Evolutionary conservation across 1,284 basidiomycete species (phyloP).

Genomic region (Ceratobasidium sp.): DNA sequence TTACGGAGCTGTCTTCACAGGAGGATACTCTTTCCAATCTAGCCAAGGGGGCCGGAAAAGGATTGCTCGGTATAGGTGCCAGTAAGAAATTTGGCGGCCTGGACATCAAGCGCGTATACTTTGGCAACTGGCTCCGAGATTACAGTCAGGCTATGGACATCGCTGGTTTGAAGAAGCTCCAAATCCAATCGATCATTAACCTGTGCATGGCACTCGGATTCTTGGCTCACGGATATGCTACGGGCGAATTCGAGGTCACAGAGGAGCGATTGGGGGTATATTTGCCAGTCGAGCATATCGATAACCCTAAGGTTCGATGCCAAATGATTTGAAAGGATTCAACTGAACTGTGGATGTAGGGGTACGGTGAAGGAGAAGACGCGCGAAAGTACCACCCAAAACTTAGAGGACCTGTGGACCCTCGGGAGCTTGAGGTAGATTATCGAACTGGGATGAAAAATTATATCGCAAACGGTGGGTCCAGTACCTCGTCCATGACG

Average conservation of each 20-base stretch:
- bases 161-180: constrained; percentile 80
- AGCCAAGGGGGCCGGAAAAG: constrained; percentile 71
- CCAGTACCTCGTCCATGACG: background rate
- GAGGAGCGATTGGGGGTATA: constrained; percentile 88
- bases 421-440: constrained; percentile 88
- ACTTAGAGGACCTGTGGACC: constrained; percentile 79
- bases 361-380: constrained; percentile 89
- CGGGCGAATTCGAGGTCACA: constrained; percentile 91
- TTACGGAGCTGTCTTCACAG: constrained; percentile 56
- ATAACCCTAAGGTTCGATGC: constrained; percentile 72
- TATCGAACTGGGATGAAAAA: constrained; percentile 94
- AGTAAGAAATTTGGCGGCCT: constrained; percentile 79
- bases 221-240: constrained; percentile 87
- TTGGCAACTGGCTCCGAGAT: constrained; percentile 81
- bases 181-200: constrained; percentile 85
- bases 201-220: constrained; percentile 92
- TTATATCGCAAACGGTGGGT: constrained; percentile 87
- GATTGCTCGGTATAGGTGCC: constrained; percentile 69
- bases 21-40: constrained; percentile 76
- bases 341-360: constrained; percentile 56
- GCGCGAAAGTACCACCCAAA: constrained; percentile 80
- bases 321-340: constrained; percentile 47
- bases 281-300: constrained; percentile 91
- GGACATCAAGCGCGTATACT: constrained; percentile 82
- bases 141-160: constrained; percentile 90